A percentile compares a stretch with the other conserved stretches of the same genome.
Conservation (phyloP, 1,284 basidiomycete species). For the Vanrija sp. region DNA sequence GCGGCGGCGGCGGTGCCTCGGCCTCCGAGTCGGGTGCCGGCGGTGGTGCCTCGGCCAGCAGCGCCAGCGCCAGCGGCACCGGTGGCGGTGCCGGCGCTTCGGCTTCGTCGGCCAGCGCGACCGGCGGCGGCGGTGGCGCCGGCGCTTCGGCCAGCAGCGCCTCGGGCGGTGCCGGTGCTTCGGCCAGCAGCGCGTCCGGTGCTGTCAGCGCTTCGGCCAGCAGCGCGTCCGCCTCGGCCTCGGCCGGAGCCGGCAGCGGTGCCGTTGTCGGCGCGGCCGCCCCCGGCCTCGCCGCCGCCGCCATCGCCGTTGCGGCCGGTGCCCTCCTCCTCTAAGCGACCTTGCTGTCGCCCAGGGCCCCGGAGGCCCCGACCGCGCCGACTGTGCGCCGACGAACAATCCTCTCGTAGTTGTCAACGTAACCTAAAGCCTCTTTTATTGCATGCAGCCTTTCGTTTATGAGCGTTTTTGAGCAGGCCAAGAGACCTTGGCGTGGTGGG, state of each 20-base stretch:
- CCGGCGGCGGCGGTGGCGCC: neutral
- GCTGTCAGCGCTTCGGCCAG: too few relatives aligned
- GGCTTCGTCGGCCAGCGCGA: too few relatives aligned
- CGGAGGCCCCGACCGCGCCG: too few relatives aligned
- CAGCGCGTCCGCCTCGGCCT: neutral
- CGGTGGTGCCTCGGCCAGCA: neutral
- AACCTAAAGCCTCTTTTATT: neutral
- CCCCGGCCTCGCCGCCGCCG: constrained; percentile 3
- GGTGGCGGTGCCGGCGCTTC: neutral
- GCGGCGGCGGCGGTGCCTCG: neutral
- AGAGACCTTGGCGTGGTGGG: too few relatives aligned
- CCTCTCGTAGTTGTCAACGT: neutral
- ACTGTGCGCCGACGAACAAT: too few relatives aligned
- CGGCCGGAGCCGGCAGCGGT: neutral
- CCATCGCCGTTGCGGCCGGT: constrained; percentile 7
- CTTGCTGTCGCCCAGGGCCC: too few relatives aligned
- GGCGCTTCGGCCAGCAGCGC: neutral
- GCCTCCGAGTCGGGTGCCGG: neutral
- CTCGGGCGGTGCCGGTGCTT: neutral
- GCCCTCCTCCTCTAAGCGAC: constrained; percentile 6
- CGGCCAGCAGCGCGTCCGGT: neutral
- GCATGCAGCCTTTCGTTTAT: neutral
- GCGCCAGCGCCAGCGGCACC: too few relatives aligned
- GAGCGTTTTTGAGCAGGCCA: too few relatives aligned
- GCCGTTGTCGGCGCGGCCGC: neutral